Evolutionary conservation across 1,284 basidiomycete genomes (phyloP), one percentile per base, ranked within the genome.

Genomic region (Singerocomus inundabilis): DNA sequence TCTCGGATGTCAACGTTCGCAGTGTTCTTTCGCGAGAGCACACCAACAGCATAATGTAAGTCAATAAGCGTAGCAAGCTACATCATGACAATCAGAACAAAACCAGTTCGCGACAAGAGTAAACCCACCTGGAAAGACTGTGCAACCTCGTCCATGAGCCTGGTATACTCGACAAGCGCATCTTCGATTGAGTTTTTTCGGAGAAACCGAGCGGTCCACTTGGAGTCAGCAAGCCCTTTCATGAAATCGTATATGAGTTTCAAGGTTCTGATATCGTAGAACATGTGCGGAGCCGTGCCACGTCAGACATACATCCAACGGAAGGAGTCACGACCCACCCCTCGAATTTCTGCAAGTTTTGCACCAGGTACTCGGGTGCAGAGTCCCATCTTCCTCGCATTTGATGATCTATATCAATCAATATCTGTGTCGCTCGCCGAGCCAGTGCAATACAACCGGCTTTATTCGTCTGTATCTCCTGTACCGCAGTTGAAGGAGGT

Each of bases 51-150:
- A 49, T 74, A 70, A 53, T 80, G 77, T n/a, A 80, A 72, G 46
- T 78, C 73, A 41, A 80, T 74, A 8, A 80, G 68, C 1, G 76
- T 75, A 3, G 76, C 70, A 11, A 78, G 67, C 78, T 79, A 28
- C 8, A 16, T 31, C 6, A 2, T 18, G 11, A 45, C 6, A 16
- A 32, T 50, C 9, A 46, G 21, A 8, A 41, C 26, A 28, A 28
- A 3, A 13, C 15, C 2, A 1, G 1, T 18, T 24, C 10, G n/a
- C 11, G 46, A 35, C 6, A 25, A 24, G 11, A 28, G n/a, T 9
- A 25, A 32, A 29, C 52, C 6, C 21, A 75, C 77, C 67, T 80
- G 78, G 51, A 80, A 78, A 4, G 76, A 71, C 36, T 70, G 68
- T 8, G 73, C 67, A 8, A 77, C 74, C 24, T 79, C 76, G 36